Percentiles rank a stretch among this genome's conserved stretches.
Evolutionary conservation across 805 yeast genomes (phyloP).

Genomic region (Yarrowia sp.): DNA sequence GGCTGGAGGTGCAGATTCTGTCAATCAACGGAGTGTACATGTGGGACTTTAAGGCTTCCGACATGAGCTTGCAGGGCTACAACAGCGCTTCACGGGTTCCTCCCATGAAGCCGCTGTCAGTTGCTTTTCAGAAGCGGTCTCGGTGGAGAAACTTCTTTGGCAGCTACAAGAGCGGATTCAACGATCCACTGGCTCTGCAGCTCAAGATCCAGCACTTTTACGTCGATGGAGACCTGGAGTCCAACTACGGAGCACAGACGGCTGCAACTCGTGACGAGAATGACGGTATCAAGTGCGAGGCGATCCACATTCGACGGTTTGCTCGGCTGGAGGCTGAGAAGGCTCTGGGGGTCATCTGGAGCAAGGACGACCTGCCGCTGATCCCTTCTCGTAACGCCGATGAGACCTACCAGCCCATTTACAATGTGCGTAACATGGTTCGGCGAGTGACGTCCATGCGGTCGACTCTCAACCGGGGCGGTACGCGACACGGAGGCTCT

Average conservation of each 20-base stretch:
- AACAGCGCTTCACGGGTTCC: slow-evolving; percentile 6
- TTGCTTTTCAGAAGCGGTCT: slow-evolving; percentile 1
- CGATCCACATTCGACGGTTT: slow-evolving; percentile 11
- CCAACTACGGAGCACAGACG: slow-evolving; percentile 4
- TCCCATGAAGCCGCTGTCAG: slow-evolving; percentile 7
- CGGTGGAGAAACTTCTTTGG: slow-evolving; percentile 12
- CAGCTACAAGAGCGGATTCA: background rate
- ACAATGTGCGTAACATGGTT: slow-evolving; percentile 10
- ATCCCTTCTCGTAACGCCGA: background rate
- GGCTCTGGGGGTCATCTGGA: slow-evolving; percentile 4
- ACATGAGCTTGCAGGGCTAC: slow-evolving; percentile 21
- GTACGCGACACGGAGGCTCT: background rate
- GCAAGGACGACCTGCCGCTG: background rate
- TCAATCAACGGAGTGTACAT: slow-evolving; percentile 8
- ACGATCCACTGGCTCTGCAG: background rate
- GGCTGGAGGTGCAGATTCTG: slow-evolving; percentile 22
- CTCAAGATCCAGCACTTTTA: slow-evolving; percentile 9
- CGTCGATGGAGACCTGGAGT: slow-evolving; percentile 12
- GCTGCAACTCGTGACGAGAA: slow-evolving; percentile 11
- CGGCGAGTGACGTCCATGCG: background rate
- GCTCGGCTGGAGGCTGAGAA: slow-evolving; percentile 19
- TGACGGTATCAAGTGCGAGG: slow-evolving; percentile 4
- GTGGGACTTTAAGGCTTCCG: slow-evolving; percentile 21
- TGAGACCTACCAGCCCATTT: slow-evolving; percentile 12
- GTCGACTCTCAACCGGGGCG: background rate